Evolutionary conservation across 2,329 filamentous ascomycete species (phyloP).

Genomic region (Pezicula neosporulosa): DNA sequence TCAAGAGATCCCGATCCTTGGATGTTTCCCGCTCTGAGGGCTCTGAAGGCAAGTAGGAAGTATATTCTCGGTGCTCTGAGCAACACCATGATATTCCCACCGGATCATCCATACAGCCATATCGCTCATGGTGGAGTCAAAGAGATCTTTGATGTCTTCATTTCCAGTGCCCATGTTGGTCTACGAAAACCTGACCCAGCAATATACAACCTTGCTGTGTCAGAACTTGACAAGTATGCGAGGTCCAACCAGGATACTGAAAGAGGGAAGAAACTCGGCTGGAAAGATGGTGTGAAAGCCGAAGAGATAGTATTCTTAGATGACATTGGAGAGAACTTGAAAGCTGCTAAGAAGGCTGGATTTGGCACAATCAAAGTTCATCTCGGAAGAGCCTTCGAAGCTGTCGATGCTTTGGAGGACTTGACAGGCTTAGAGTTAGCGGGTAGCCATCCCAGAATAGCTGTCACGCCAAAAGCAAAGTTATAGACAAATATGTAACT

Average conservation of each 20-base stretch:
- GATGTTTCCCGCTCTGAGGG: constrained; percentile 80
- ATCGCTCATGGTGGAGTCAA: constrained; percentile 55
- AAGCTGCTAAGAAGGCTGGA: constrained; percentile 69
- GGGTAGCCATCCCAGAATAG: constrained; percentile 23
- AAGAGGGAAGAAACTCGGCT: constrained; percentile 39
- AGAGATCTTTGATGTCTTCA: constrained; percentile 77
- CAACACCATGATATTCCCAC: constrained; percentile 86
- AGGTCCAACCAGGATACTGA: constrained; percentile 41
- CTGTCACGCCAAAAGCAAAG: constrained; percentile 12
- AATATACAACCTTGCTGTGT: constrained; percentile 75
- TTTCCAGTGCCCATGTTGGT: constrained; percentile 82
- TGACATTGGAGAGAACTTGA: constrained; percentile 87
- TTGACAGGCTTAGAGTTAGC: constrained; percentile 64
- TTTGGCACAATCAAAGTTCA: constrained; percentile 83
- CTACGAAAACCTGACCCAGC: constrained; percentile 80
- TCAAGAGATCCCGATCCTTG: constrained; percentile 73
- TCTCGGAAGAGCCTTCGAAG: constrained; percentile 73
- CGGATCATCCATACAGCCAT: constrained; percentile 63
- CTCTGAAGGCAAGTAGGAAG: constrained; percentile 57
- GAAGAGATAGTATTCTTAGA: constrained; percentile 81
- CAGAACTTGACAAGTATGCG: constrained; percentile 61
- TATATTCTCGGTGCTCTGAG: constrained; percentile 80
- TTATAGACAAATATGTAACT: background rate
- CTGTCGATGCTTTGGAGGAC: constrained; percentile 76
- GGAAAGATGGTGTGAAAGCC: constrained; percentile 50